phyloP scores from a whole-genome alignment of 2,329 filamentous ascomycete species.

The Fusarium nygamai region DNA sequence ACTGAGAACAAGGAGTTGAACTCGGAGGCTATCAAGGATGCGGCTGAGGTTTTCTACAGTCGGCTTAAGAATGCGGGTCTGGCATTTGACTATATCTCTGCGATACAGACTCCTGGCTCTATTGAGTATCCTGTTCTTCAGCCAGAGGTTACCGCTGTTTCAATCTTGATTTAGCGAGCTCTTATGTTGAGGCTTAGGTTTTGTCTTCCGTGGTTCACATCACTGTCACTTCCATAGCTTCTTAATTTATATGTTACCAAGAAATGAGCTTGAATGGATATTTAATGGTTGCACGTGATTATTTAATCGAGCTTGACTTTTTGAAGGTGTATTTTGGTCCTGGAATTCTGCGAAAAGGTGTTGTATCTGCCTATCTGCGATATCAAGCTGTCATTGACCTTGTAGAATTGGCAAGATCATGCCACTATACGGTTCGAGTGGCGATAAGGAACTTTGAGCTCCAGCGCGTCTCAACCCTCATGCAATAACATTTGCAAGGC shows the following conservation, averaged over 20 bases:
- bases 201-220: accelerated
- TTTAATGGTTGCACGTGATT: accelerated
- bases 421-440: accelerated
- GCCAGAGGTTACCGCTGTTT: constrained; percentile 21
- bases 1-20: neutral
- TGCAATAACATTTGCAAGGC: too few species aligned
- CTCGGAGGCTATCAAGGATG: neutral
- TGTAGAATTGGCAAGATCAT: neutral
- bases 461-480: neutral
- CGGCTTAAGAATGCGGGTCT: neutral
- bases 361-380: neutral
- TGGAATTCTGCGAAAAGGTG: too few species aligned
- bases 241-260: neutral
- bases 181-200: accelerated
- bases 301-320: neutral
- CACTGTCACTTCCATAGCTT: neutral
- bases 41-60: neutral
- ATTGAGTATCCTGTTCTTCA: constrained; percentile 23
- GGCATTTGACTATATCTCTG: constrained; percentile 1
- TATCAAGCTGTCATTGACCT: neutral
- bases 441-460: neutral
- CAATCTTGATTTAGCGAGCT: neutral
- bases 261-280: neutral
- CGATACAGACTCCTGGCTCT: constrained; percentile 3
- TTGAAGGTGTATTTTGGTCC: too few species aligned